Base-by-base conservation (phyloP, 1,139 yeast genomes). In the Suhomyces wounanorum region DNA sequence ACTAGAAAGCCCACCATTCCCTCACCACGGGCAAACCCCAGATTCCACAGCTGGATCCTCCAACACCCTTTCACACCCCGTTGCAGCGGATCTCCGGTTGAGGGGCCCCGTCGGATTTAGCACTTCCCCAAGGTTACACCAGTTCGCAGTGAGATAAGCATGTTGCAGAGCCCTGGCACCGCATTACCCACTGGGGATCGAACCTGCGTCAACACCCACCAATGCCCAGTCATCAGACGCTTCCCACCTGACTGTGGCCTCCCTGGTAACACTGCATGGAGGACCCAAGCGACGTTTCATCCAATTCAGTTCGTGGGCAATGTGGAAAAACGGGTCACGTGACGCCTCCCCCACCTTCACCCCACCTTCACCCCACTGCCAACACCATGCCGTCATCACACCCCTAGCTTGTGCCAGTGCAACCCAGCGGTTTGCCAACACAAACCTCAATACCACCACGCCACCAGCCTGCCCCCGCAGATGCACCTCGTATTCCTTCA, bases 141-240 rank as follows among this genome's bases (percentile, higher is more conserved):
- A 13, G 45, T 21, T 26, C 25, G 23, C 40, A 33, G 35, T 11
- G 37, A 39, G 48, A 45, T 45, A 45, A 45, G 48, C 43, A 45
- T 23, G 48, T 45, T 45, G 48, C 48, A 45, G 48, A 28, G 28
- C 31, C 18, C 42, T 21, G 41, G 41, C 28, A 16, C 14, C n/a
- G 11, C n/a, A 2, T 14, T 8, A 10, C n/a, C 5, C 9, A 33
- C 18, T 18, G 18, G 37, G 37, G 37, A 33, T 33, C 37, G 37
- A 33, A 33, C 37, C 37, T 33, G 18, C 37, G 37, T 14, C 37
- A 14, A 33, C 9, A 21, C 23, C 23, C n/a, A 33, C 37, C 33
- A 30, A 28, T 13, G 11, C 31, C 33, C 33, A 13, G 5, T 30
- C 33, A 14, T 21, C 6, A 21, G 23, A 21, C 33, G 14, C 33